These are phyloP conservation scores for Thinopyrum obtusiflorum DNA, from an alignment of 202 grass and related monocot genomes.

Conservation along the genomic window DNA sequence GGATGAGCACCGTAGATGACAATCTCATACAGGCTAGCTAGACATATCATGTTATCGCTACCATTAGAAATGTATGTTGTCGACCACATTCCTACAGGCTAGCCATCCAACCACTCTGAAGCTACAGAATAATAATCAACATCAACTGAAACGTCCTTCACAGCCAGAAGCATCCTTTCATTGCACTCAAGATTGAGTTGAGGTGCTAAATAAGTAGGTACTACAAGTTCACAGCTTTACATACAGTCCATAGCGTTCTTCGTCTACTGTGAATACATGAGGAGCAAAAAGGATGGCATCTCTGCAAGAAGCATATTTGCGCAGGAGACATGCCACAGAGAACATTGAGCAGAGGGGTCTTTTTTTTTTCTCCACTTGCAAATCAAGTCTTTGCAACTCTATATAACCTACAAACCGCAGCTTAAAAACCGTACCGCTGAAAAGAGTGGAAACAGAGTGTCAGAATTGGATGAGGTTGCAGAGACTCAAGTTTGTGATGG, in stretches of 20 bases:
- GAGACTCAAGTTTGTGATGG: background rate
- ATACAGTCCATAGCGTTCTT: background rate
- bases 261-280: background rate
- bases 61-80: background rate
- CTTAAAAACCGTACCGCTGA: background rate
- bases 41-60: too few relatives aligned
- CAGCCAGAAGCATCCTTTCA: background rate
- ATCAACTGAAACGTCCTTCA: background rate
- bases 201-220: too few relatives aligned
- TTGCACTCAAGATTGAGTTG: background rate
- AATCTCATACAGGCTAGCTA: too few relatives aligned
- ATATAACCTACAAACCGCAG: background rate
- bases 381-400: background rate
- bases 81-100: background rate
- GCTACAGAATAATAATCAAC: background rate
- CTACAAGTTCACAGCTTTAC: background rate
- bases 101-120: background rate
- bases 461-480: background rate
- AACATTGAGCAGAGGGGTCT: background rate
- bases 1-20: too few relatives aligned
- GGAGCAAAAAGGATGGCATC: background rate
- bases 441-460: background rate
- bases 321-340: background rate
- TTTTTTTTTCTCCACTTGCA: background rate
- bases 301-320: conserved; percentile 19